These are phyloP conservation scores for Schrenkiella parvula DNA, from an alignment of 345 rosid genomes.

Conservation along the genomic window DNA sequence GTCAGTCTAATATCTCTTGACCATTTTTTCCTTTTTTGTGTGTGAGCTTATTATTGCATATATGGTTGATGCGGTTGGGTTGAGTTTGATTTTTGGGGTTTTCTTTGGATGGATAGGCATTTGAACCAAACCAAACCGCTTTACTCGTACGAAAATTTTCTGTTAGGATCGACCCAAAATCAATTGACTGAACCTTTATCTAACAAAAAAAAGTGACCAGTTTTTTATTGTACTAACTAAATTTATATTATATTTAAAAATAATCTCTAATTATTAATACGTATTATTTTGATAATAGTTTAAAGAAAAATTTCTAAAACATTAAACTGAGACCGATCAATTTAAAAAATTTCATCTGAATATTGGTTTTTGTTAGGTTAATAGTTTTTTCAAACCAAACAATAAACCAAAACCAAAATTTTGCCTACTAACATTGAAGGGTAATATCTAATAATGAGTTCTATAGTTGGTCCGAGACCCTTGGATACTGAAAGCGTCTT, in stretches of 20 bases:
- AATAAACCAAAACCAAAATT: background rate
- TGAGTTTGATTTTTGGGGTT: background rate
- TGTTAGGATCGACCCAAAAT: background rate
- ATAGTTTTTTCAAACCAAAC: background rate
- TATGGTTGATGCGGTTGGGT: background rate
- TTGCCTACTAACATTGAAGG: background rate
- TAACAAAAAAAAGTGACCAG: no score
- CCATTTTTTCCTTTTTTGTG: background rate
- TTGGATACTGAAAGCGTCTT: no score
- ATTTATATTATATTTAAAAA: no score
- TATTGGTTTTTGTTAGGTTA: background rate
- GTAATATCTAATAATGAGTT: no score
- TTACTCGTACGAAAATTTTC: background rate
- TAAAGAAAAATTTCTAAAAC: no score
- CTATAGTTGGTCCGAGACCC: no score
- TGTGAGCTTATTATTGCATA: background rate
- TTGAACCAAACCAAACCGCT: background rate
- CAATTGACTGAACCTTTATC: background rate
- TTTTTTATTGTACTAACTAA: no score
- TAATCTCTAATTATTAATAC: no score
- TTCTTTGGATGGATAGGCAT: background rate
- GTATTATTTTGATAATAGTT: background rate
- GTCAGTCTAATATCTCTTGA: slow-evolving; percentile 28
- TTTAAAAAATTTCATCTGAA: background rate
- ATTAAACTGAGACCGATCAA: no score